Conservation (phyloP, 1,284 basidiomycete species). For the Austroboletus rostrupii region DNA sequence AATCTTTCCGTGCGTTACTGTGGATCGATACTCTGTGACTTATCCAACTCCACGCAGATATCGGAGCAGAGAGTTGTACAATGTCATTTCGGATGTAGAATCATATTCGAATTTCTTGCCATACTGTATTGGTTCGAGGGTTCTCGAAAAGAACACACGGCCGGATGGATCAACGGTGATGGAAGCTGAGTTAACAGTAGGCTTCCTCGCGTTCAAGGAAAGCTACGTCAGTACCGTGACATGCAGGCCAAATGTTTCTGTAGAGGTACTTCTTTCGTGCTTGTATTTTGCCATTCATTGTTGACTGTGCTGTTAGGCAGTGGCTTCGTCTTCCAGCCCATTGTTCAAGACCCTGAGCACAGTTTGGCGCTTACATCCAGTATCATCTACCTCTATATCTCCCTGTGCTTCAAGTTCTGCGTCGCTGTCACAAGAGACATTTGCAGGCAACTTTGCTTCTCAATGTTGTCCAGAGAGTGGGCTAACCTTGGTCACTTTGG, state of each 20-base stretch:
- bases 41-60: slow-evolving; percentile 50
- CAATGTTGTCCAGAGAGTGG: slow-evolving; percentile 25
- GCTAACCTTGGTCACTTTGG: slow-evolving; percentile 74
- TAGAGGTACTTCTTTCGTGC: slow-evolving; percentile 47
- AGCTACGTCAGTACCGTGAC: slow-evolving; percentile 85
- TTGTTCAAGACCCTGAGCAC: slow-evolving; percentile 86
- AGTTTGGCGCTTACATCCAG: slow-evolving; percentile 73
- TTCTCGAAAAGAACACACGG: slow-evolving; percentile 42
- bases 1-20: slow-evolving; percentile 71
- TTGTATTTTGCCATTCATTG: not conserved
- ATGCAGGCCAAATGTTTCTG: slow-evolving; percentile 70
- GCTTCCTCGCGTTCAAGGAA: slow-evolving; percentile 85
- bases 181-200: slow-evolving; percentile 85
- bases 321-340: slow-evolving; percentile 77
- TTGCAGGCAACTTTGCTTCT: slow-evolving; percentile 1
- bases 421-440: slow-evolving; percentile 6
- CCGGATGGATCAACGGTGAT: slow-evolving; percentile 47
- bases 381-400: slow-evolving; percentile 35
- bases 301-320: slow-evolving; percentile 43
- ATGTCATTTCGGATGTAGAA: slow-evolving; percentile 82
- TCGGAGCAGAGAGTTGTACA: slow-evolving; percentile 74
- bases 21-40: not conserved
- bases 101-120: slow-evolving; percentile 88
- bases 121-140: slow-evolving; percentile 78
- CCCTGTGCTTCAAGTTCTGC: slow-evolving; percentile 34